Percentiles rank a stretch among this genome's conserved stretches.
phyloP scores from a whole-genome alignment of 2,329 filamentous ascomycete genomes.

The Cladophialophora psammophila region DNA sequence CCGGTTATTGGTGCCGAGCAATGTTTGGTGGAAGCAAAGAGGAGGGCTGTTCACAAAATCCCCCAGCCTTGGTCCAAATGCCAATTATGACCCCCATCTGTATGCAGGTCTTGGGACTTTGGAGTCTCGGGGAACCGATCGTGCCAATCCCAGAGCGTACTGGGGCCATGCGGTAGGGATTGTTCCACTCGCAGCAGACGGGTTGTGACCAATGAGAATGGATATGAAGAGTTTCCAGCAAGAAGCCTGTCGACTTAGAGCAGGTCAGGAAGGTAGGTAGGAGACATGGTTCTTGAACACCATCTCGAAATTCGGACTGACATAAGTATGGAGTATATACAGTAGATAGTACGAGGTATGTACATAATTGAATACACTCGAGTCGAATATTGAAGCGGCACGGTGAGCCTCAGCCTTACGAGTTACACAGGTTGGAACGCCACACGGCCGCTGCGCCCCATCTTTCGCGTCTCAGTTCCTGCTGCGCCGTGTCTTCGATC shows the following conservation, averaged over 20 bases:
- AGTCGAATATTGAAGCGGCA: background rate
- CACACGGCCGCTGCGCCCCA: constrained; percentile 5
- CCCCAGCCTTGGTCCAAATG: background rate
- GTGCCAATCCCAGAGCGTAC: background rate
- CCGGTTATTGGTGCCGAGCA: background rate
- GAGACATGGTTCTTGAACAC: background rate
- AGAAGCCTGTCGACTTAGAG: background rate
- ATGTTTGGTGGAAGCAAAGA: background rate
- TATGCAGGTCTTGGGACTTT: background rate
- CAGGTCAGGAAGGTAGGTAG: background rate
- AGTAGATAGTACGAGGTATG: background rate
- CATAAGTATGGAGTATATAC: background rate
- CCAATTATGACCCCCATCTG: background rate
- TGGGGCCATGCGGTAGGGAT: background rate
- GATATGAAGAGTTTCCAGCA: background rate
- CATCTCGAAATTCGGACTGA: background rate
- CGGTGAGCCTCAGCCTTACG: background rate
- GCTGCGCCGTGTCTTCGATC: background rate
- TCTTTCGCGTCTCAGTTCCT: constrained; percentile 1
- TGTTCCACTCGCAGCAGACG: background rate
- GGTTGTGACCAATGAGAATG: background rate
- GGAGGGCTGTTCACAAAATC: background rate
- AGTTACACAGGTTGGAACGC: background rate
- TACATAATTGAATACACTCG: background rate
- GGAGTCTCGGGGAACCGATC: background rate